phyloP scores from a whole-genome alignment of 1,284 basidiomycete genomes.

The Meira miltonrushii region DNA sequence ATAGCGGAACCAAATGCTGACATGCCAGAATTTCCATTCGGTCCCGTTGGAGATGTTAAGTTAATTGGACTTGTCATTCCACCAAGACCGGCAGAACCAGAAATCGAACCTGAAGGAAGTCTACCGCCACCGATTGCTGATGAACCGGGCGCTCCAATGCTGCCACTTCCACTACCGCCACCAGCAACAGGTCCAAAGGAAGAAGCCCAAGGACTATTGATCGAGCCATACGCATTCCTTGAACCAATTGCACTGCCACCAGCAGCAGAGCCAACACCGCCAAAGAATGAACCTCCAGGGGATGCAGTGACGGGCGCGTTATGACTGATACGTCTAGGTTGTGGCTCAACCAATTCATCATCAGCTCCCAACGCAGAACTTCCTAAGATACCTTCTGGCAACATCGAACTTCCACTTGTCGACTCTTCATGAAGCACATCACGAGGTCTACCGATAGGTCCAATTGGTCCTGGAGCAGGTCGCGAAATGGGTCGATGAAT shows the following conservation, averaged over 20 bases:
- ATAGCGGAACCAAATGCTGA: conserved; percentile 18
- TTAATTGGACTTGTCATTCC: conserved; percentile 1
- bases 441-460: conserved; percentile 44
- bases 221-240: conserved; percentile 11
- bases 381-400: conserved; percentile 46
- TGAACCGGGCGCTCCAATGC: not conserved
- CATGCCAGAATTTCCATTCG: conserved; percentile 14
- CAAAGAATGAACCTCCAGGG: conserved; percentile 24
- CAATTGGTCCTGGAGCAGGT: conserved; percentile 34
- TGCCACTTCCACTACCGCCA: conserved; percentile 14
- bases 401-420: conserved; percentile 1
- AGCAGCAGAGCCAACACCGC: conserved; percentile 13
- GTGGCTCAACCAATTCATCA: conserved; percentile 49
- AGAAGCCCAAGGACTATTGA: conserved; percentile 29
- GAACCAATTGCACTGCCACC: conserved; percentile 10
- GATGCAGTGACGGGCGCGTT: conserved; percentile 30
- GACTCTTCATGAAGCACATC: conserved; percentile 4
- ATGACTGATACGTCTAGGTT: conserved; percentile 35
- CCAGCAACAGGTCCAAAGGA: conserved; percentile 22
- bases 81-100: not conserved
- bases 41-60: conserved; percentile 14
- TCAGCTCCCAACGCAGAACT: conserved; percentile 50
- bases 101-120: not conserved
- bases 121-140: not conserved
- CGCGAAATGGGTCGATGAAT: conserved; percentile 13